Evolutionary conservation across 75 land plant species (phyloP), one percentile per base, ranked within the genome.

Genomic region (Selaginella tamariscina): DNA sequence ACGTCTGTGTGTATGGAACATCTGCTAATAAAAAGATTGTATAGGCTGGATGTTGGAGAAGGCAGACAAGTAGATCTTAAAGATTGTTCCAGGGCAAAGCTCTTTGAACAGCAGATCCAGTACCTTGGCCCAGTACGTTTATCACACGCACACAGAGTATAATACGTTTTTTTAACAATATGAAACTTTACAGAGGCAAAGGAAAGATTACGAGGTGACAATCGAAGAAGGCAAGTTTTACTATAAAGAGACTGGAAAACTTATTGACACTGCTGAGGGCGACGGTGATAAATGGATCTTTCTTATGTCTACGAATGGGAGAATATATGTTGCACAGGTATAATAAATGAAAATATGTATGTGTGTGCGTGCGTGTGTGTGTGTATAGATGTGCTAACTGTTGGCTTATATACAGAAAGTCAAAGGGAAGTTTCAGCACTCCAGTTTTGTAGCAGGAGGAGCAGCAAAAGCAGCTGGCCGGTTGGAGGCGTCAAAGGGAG

Each of bases 91-190:
- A 81, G 90, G 65, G 76, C 87, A 32, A 71, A 75, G 77, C 83
- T 91, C 54, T 70, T 77, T 9, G 59, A 81, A 29, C 81, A 85
- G 60, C 77, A 78, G 33, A 73, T 91, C 64, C 81, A 70, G 67
- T 91, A 91, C 78, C 83, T 91, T 65, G 85, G 91, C 59, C 96
- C 91, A 33, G 96, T 91, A 85, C 77, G 87, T 68, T 20, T 32
- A 26, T 27, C 57, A 21, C 65, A 56, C 27, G 32, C 8, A 32
- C 24, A 44, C 39, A 62, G 28, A 29, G 11, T 54, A 8, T 1
- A 9, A 71, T 29, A 5, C 49, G 49, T 39, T 5, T 39, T 15
- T 39, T 39, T 39, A 15, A 39, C n/a, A n/a, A n/a, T n/a, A n/a
- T n/a, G n/a, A n/a, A n/a, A n/a, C n/a, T n/a, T 63, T 74, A 39